phyloP scores from a whole-genome alignment of 495 filamentous ascomycete species.

The Thozetella sp. region DNA sequence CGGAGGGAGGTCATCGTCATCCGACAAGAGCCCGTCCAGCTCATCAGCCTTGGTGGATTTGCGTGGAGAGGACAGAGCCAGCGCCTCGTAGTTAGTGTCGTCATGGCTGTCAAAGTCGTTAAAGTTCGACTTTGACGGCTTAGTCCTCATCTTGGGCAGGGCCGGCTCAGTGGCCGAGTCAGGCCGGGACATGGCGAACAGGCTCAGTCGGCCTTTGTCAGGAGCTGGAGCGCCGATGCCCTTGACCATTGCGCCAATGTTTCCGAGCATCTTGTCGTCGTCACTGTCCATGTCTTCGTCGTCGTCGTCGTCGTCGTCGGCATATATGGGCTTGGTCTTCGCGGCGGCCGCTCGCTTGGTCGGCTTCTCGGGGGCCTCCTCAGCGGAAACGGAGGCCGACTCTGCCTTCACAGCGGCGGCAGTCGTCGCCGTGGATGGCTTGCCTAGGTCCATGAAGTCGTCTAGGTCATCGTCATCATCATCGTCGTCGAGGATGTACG shows the following conservation, averaged over 20 bases:
- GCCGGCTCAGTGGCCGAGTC: slow-evolving; percentile 45
- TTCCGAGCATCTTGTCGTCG: slow-evolving; percentile 72
- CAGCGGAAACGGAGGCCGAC: slow-evolving; percentile 8
- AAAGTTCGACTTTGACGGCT: slow-evolving; percentile 48
- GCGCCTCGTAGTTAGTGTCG: slow-evolving; percentile 86
- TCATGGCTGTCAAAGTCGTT: slow-evolving; percentile 61
- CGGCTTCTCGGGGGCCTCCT: slow-evolving; percentile 13
- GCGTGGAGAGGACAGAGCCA: slow-evolving; percentile 60
- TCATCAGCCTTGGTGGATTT: slow-evolving; percentile 59
- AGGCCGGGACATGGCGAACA: slow-evolving; percentile 76
- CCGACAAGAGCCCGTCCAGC: slow-evolving; percentile 63
- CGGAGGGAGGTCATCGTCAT: slow-evolving; percentile 55
- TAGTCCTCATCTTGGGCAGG: slow-evolving; percentile 52
- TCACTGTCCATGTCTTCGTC: slow-evolving; percentile 44
- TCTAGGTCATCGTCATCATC: slow-evolving; percentile 34
- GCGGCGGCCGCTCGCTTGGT: slow-evolving; percentile 37
- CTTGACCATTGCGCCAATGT: slow-evolving; percentile 90
- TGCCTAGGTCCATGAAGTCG: slow-evolving; percentile 29
- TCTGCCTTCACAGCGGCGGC: slow-evolving; percentile 14
- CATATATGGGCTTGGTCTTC: slow-evolving; percentile 37
- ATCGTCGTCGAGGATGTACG: slow-evolving; percentile 45
- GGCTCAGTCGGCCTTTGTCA: slow-evolving; percentile 55
- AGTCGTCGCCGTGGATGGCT: slow-evolving; percentile 20
- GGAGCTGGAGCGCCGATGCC: slow-evolving; percentile 65
- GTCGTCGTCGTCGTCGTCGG: slow-evolving; percentile 46